Evolutionary conservation across 208 protist genomes (phyloP).

Genomic region (Acanthamoeba royreba): DNA sequence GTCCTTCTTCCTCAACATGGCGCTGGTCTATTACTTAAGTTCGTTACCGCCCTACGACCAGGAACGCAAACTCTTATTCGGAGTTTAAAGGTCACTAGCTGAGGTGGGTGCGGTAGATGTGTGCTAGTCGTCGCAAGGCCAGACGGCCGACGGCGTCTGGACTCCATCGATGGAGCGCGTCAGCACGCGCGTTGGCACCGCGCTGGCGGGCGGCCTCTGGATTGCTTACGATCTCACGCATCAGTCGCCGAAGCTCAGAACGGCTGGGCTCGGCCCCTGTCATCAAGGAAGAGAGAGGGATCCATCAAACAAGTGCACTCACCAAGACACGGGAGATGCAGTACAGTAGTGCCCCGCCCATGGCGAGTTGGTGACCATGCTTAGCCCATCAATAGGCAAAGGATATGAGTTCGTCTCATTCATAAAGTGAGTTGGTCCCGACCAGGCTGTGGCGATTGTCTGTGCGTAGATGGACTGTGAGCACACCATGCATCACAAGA

Average conservation of each 20-base stretch:
- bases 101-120: background rate
- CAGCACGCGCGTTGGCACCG: background rate
- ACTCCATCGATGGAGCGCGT: background rate
- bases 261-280: conserved; percentile 30
- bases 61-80: no score
- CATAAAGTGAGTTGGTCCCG: conserved; percentile 74
- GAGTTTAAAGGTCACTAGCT: no score
- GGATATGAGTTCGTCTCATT: conserved; percentile 51
- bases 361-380: background rate
- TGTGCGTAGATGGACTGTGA: background rate
- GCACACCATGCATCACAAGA: background rate
- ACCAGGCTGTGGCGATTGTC: conserved; percentile 72
- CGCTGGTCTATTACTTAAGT: no score
- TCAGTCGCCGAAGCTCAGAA: background rate
- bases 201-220: background rate
- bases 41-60: no score
- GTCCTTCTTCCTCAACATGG: background rate
- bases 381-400: conserved; percentile 20
- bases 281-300: background rate
- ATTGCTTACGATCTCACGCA: conserved; percentile 23
- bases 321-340: background rate
- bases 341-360: conserved; percentile 34
- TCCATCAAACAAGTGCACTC: background rate
- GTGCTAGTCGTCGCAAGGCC: background rate
- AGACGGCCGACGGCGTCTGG: background rate